phyloP scores from a whole-genome alignment of 352 stramenopile genomes.

The Globisporangium takayamanum region DNA sequence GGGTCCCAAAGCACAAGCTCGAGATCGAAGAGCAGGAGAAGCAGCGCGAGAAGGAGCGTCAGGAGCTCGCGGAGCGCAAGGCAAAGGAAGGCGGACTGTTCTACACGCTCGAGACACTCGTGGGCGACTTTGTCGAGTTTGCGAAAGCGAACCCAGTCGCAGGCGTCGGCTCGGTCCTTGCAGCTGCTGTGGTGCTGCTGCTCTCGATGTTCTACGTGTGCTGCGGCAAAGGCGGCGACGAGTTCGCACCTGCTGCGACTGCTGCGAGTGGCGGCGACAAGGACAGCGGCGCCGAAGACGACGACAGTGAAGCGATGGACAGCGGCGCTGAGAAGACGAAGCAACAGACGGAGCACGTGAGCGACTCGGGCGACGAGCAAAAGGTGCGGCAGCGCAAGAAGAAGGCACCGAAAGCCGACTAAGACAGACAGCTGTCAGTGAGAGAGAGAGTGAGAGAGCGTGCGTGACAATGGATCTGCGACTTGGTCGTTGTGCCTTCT shows the following conservation, averaged over 20 bases:
- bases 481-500: neutral
- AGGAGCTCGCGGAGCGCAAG: constrained; percentile 28
- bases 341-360: constrained; percentile 21
- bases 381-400: constrained; percentile 76
- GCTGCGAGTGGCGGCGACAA: constrained; percentile 13
- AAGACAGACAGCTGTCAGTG: constrained; percentile 16
- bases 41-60: constrained; percentile 32
- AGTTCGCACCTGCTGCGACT: constrained; percentile 14
- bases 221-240: constrained; percentile 32
- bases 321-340: constrained; percentile 19
- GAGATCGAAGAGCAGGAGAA: constrained; percentile 57
- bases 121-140: constrained; percentile 40
- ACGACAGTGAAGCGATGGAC: constrained; percentile 28
- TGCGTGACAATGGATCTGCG: neutral
- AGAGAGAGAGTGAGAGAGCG: too few species aligned
- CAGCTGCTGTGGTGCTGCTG: constrained; percentile 34
- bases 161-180: constrained; percentile 36
- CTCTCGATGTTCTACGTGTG: constrained; percentile 54
- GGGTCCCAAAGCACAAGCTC: constrained; percentile 60
- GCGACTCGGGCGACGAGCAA: constrained; percentile 18
- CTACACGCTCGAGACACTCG: constrained; percentile 31
- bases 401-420: constrained; percentile 67
- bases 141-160: constrained; percentile 50
- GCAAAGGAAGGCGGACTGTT: constrained; percentile 45
- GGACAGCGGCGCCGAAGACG: constrained; percentile 20